Evolutionary conservation across 2,329 filamentous ascomycete species (phyloP), one percentile per base, ranked within the genome.

Genomic region (Hymenoscyphus occultus): DNA sequence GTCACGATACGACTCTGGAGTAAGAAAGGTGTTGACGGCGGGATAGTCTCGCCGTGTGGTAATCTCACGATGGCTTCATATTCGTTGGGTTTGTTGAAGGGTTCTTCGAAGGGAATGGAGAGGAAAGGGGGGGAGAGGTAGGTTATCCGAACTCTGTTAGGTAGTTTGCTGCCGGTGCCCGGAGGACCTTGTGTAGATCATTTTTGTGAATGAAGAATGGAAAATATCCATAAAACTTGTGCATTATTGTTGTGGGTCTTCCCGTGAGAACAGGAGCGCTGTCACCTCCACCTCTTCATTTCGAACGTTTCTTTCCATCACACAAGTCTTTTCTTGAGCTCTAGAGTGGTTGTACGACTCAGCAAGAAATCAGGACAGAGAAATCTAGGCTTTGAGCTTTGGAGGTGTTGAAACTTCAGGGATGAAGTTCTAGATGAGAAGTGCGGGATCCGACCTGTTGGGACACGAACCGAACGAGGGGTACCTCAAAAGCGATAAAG

Each of bases 1-100:
- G 45, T 22, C 45, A 13, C 45, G 28, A 51, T 7, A 16, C n/a
- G 45, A 51, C 45, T 19, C 19, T 51, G 14, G 12, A 51, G 45
- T 51, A 51, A 51, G 45, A 51, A 51, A 51, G 45, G 7, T 22
- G 45, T 19, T 10, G 10, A 4, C 45, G 45, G 45, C 45, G 7
- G 19, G 22, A 51, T 19, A 51, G 10, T 51, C 45, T 19, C 22
- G 45, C 45, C 45, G 45, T 10, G 12, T 22, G 45, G 22, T n/a
- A 51, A 51, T 51, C 45, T 51, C 45, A 51, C n/a, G 45, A 51
- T 51, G n/a, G 45, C 45, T 51, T 51, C 45, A 51, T n/a, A 12
- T 51, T 51, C n/a, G n/a, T n/a, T 19, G 12, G 22, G 22, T 19
- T 12, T 7, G 45, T 51, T 6, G 45, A 51, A 10, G 45, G 12